phyloP scores from a whole-genome alignment of 805 yeast genomes.

The Candida insectalens region DNA sequence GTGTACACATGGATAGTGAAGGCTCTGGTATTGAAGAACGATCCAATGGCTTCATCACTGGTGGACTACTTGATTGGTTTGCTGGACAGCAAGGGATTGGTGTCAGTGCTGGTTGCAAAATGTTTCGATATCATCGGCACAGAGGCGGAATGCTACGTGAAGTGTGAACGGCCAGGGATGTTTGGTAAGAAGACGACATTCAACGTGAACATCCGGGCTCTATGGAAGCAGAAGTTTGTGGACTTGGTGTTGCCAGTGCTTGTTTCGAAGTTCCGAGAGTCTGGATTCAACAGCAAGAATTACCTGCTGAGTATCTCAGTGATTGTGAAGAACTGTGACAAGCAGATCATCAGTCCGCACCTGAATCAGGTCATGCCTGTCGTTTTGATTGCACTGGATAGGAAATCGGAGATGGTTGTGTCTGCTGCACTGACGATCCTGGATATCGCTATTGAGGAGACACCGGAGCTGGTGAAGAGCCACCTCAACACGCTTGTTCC shows the following conservation, averaged over 20 bases:
- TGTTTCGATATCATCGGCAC: slow-evolving; percentile 56
- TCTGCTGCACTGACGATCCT: slow-evolving; percentile 18
- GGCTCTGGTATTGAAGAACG: slow-evolving; percentile 54
- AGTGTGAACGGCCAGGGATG: slow-evolving; percentile 22
- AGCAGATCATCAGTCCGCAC: slow-evolving; percentile 53
- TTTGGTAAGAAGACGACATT: slow-evolving; percentile 22
- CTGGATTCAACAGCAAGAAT: slow-evolving; percentile 29
- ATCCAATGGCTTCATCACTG: slow-evolving; percentile 25
- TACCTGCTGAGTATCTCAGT: slow-evolving; percentile 60
- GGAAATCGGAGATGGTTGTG: slow-evolving; percentile 11
- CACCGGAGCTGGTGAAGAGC: slow-evolving; percentile 39
- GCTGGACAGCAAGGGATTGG: slow-evolving; percentile 21
- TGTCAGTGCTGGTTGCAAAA: slow-evolving; percentile 36
- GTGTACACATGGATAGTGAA: slow-evolving; percentile 61
- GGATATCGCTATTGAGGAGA: slow-evolving; percentile 36
- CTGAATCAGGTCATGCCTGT: slow-evolving; percentile 60
- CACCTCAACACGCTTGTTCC: slow-evolving; percentile 53
- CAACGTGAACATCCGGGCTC: slow-evolving; percentile 49
- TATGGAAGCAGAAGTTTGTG: slow-evolving; percentile 79
- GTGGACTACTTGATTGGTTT: slow-evolving; percentile 27
- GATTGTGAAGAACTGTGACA: slow-evolving; percentile 56
- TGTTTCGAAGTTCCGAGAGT: slow-evolving; percentile 33
- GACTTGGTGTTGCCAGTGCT: slow-evolving; percentile 47
- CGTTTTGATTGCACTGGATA: slow-evolving; percentile 48
- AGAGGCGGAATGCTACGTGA: slow-evolving; percentile 54